Evolutionary conservation across 2,329 filamentous ascomycete genomes (phyloP).

Genomic region (Cercospora beticola): DNA sequence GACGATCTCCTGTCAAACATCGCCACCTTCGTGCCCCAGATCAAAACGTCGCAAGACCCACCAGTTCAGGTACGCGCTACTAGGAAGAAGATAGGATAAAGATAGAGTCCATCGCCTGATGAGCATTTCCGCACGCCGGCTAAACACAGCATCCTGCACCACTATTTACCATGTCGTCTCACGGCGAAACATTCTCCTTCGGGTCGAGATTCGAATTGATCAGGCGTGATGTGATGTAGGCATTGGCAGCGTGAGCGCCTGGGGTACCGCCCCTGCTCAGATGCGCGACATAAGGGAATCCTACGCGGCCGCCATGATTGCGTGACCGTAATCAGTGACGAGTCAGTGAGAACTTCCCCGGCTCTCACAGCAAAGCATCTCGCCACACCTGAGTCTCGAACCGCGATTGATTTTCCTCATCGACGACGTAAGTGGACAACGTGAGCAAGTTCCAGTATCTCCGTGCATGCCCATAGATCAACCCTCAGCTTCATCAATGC

Average conservation of each 20-base stretch:
- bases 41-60: neutral
- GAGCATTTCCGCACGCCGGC: neutral
- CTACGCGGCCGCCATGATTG: neutral
- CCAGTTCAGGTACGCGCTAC: neutral
- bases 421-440: neutral
- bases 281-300: neutral
- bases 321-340: neutral
- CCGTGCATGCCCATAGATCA: neutral
- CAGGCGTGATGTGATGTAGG: neutral
- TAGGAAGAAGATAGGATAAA: neutral
- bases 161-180: neutral
- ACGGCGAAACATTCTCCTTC: neutral
- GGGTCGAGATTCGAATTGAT: neutral
- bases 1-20: constrained; percentile 35
- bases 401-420: neutral
- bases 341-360: neutral
- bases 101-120: neutral
- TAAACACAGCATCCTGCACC: neutral
- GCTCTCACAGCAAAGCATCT: neutral
- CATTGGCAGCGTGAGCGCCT: neutral
- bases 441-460: neutral
- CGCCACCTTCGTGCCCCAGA: constrained; percentile 21
- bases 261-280: neutral
- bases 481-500: neutral
- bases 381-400: neutral